Conservation (phyloP, 2,329 filamentous ascomycete genomes). For the Paecilomyces formosus region DNA sequence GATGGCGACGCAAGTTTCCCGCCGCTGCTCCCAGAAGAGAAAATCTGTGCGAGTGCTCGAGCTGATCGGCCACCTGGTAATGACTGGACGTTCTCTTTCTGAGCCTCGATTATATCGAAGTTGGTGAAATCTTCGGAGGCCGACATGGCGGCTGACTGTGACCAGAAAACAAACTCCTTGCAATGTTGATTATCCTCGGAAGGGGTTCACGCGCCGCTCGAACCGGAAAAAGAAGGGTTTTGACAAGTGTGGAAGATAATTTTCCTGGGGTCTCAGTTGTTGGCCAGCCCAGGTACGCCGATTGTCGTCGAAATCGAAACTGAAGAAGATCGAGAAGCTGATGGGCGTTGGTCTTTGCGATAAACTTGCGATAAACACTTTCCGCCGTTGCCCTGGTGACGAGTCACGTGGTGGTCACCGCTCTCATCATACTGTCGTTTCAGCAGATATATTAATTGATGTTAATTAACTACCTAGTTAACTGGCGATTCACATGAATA, state of each 20-base stretch:
- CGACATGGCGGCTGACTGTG: constrained; percentile 26
- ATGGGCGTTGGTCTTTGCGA: neutral
- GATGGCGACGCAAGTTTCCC: constrained; percentile 56
- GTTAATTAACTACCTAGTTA: too few relatives aligned
- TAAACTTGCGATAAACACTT: neutral
- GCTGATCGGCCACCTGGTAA: constrained; percentile 84
- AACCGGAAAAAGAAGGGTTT: neutral
- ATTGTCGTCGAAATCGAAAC: neutral
- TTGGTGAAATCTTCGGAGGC: constrained; percentile 38
- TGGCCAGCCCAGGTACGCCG: neutral
- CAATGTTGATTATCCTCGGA: neutral
- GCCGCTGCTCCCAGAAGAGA: constrained; percentile 36
- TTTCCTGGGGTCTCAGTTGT: neutral
- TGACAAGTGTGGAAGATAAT: neutral
- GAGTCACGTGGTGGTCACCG: neutral
- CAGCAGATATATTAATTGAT: neutral
- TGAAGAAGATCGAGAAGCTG: neutral
- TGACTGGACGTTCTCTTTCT: constrained; percentile 97
- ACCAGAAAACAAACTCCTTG: neutral
- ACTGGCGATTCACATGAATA: too few relatives aligned
- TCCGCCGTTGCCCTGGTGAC: neutral
- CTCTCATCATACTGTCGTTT: neutral
- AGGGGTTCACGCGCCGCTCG: neutral
- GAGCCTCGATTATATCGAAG: constrained; percentile 90
- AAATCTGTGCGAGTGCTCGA: constrained; percentile 75